A percentile compares a stretch with the other conserved stretches of the same genome.
Evolutionary conservation across 257 asterid genomes (phyloP).

Genomic region (Fraxinus anomala): DNA sequence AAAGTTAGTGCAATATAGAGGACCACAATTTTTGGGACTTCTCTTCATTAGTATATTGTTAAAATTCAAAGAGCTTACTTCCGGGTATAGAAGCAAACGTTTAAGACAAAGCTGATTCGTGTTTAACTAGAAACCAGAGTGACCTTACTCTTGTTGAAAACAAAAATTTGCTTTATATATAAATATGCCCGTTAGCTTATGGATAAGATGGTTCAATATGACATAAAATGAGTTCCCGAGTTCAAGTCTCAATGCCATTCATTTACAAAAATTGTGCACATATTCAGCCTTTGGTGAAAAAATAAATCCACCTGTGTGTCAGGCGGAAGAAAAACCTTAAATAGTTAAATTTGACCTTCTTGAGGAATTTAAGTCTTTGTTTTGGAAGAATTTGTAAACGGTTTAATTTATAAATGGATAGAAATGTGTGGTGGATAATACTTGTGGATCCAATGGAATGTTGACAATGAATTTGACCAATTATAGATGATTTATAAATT

Average conservation of each 20-base stretch:
- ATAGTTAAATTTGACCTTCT: too few relatives aligned
- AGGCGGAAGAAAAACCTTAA: not conserved
- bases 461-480: too few relatives aligned
- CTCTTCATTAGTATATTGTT: not conserved
- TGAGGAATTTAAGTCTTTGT: too few relatives aligned
- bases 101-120: not conserved
- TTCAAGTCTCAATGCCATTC: not conserved
- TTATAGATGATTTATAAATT: too few relatives aligned
- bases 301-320: not conserved
- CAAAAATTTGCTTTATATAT: not conserved
- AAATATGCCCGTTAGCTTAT: not conserved
- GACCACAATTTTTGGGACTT: not conserved
- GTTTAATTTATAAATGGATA: too few relatives aligned
- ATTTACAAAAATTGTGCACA: not conserved
- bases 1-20: conserved; percentile 8
- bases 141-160: not conserved
- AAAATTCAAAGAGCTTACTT: conserved; percentile 10
- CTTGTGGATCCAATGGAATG: too few relatives aligned
- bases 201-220: not conserved
- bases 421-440: too few relatives aligned
- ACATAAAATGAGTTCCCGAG: not conserved
- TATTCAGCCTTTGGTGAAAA: not conserved
- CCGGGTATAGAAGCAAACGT: not conserved
- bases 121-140: not conserved
- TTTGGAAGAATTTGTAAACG: too few relatives aligned